Evolutionary conservation across 148 eudicot genomes (phyloP), one percentile per base, ranked within the genome.

Genomic region (Persicaria maculosa): DNA sequence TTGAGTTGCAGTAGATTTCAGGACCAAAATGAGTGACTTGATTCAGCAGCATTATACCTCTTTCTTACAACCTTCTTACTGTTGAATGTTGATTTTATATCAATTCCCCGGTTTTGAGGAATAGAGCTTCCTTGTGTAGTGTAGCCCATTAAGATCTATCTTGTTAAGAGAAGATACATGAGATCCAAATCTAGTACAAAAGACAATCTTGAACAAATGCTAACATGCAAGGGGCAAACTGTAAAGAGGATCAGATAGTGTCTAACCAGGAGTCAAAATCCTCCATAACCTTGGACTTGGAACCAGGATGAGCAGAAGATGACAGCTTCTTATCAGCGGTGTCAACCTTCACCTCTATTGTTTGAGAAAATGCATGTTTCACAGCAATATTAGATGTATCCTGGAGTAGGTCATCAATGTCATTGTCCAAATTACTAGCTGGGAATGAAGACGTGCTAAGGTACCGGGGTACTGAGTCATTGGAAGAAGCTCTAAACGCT

Each of bases 261-360:
- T 90, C 89, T 8, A 93, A 82, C 93, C 96, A 93, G 36, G 96
- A 85, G 82, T 90, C 96, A 74, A 93, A 93, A 80, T 93, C 98
- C 75, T 90, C 96, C 59, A 89, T 50, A n/a, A 73, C 81, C 73
- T 85, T 75, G 40, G 92, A 79, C 50, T 89, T 88, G 5, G 89
- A 79, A 75, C 12, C 46, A 65, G 89, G 80, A 57, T 76, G 50
- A 6, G 77, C 36, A 7, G 81, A 73, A 59, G 83, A 69, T 17
- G 88, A 78, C 8, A 80, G 31, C 10, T 44, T 47, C 25, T 45
- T 62, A 74, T 65, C 69, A 20, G 40, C 50, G 19, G 74, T 50
- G 47, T 62, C 20, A 19, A 74, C 40, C 44, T 72, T 79, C 64
- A 77, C 75, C 55, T 72, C 83, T 16, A 64, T n/a, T 14, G 77